Base-by-base conservation (phyloP, 1,139 yeast genomes). In the Suzukiozyma palmioleophila region DNA sequence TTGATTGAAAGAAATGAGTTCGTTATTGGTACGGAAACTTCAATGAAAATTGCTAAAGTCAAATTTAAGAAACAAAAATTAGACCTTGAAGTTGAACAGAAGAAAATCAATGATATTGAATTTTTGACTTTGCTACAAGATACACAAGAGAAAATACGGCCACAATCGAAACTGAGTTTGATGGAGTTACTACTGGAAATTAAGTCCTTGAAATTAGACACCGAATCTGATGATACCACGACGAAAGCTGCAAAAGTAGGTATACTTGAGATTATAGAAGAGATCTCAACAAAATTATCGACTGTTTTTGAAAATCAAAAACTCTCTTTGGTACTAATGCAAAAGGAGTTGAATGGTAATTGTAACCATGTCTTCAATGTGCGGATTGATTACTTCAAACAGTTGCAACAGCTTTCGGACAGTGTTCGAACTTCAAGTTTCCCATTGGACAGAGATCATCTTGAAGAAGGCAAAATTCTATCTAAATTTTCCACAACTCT, bases 341-440 rank as follows among this genome's bases (percentile, higher is more conserved):
- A 74, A 42, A 69, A 62, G 41, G 81, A 75, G 41, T 62, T 78
- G 14, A 67, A 78, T 37, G 69, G 73, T 24, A 64, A 63, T 32
- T 70, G 86, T 44, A 81, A 87, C 47, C 73, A 75, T 24, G 73
- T 85, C 1, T 90, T 82, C 60, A 92, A 92, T 58, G 68, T 82
- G 6, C 78, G 94, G 43, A 74, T 90, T 35, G 87, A 77, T 35
- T 92, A 89, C 57, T 92, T 81, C 62, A 80, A 81, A 49, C 92
- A 87, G 47, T 70, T 92, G 35, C 98, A 92, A 58, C 83, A 74
- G 40, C 75, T 90, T 26, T 88, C 96, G 0, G 97, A 92, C 58
- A 81, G 81, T 37, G 89, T 88, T 13, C 68, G 61, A 43, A 53
- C 65, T 15, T 54, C 59, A 9, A 51, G 49, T 1, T 62, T 52